Evolutionary conservation across 2,329 filamentous ascomycete species (phyloP).

Genomic region (Alternaria dauci): DNA sequence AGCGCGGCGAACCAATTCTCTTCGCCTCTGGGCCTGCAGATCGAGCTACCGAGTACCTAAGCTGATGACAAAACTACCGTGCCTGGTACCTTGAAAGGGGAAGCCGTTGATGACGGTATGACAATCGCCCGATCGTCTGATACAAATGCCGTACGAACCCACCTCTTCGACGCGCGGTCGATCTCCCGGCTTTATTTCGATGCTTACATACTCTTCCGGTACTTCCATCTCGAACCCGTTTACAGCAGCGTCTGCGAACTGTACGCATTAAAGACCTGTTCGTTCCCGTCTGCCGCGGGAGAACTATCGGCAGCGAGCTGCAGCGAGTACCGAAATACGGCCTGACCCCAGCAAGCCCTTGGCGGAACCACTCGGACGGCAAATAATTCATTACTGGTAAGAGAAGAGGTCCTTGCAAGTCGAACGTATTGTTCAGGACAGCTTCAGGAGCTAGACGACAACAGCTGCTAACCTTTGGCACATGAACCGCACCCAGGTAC

Average conservation of each 20-base stretch:
- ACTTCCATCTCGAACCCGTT: background rate
- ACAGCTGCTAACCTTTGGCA: background rate
- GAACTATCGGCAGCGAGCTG: slow-evolving; percentile 1
- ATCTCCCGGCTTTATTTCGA: slow-evolving; percentile 19
- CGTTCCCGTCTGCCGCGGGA: background rate
- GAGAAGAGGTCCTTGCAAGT: background rate
- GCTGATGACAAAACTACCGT: background rate
- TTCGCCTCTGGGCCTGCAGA: background rate
- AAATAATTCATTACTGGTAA: background rate
- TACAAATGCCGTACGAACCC: background rate
- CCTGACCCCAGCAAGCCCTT: background rate
- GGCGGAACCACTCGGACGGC: background rate
- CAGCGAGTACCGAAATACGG: background rate
- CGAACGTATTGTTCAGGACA: background rate
- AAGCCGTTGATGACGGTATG: background rate
- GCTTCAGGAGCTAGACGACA: background rate
- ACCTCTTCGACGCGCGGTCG: background rate
- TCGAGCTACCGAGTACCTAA: background rate
- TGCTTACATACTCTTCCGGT: slow-evolving; percentile 8
- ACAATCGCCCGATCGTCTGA: background rate
- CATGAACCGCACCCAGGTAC: no score
- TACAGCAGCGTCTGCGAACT: background rate
- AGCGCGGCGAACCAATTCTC: background rate
- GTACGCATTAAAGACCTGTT: background rate
- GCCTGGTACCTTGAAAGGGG: background rate